Evolutionary conservation across 225 moss, liverwort and hornwort genomes (phyloP).

Genomic region (Pseudoscleropodium purum): DNA sequence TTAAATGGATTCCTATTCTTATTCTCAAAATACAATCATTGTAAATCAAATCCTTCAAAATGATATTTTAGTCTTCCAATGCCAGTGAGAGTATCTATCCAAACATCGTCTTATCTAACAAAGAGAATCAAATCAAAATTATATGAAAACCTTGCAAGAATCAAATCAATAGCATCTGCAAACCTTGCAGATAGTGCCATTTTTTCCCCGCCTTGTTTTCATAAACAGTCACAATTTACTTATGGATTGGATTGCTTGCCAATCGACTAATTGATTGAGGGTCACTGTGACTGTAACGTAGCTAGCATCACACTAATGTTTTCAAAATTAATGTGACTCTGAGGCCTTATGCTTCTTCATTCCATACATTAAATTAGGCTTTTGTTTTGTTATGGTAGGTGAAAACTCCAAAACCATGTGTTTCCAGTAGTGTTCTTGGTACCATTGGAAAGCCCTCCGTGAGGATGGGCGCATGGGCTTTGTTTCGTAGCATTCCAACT

Average conservation of each 20-base stretch:
- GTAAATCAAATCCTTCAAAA: neutral
- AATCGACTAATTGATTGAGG: neutral
- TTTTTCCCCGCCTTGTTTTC: neutral
- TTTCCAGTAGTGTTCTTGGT: too few species aligned
- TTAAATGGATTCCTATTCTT: neutral
- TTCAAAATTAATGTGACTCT: too few species aligned
- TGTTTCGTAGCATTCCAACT: too few species aligned
- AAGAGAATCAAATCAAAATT: neutral
- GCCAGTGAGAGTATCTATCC: neutral
- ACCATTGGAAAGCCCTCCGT: too few species aligned
- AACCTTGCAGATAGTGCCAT: neutral
- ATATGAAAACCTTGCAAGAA: too few species aligned
- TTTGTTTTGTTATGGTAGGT: too few species aligned
- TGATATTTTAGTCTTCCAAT: neutral
- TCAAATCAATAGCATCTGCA: neutral
- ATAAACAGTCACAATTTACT: neutral
- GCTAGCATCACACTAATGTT: neutral
- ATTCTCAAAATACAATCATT: neutral
- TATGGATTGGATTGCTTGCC: neutral
- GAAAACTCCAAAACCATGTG: too few species aligned
- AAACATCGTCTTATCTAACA: neutral
- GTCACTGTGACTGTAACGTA: neutral
- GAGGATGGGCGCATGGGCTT: too few species aligned
- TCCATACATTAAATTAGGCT: too few species aligned
- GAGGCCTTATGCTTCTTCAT: neutral